Evolutionary conservation across 176 grass and related monocot species (phyloP), one percentile per base, ranked within the genome.

Genomic region (Carex littledalei): DNA sequence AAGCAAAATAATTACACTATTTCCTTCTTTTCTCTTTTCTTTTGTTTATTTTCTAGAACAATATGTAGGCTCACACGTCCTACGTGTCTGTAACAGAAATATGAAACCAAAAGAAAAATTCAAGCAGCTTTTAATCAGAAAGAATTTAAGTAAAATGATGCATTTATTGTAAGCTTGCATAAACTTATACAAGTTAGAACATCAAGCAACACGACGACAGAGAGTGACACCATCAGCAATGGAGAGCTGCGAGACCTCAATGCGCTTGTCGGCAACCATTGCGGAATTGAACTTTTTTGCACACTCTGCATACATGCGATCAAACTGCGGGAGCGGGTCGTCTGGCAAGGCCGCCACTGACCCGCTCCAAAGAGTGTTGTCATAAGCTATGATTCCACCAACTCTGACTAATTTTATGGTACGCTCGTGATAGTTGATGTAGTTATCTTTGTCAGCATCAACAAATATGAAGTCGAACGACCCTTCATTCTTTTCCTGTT

Each of bases 321-420:
- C 75, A 8, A 50, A 16, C 12, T 75, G 29, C 0, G 77, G 64
- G 2, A 93, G 3, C 0, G 87, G 85, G 26, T 84, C 67, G 0
- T 84, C 84, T 2, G 89, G 86, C 29, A 89, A 85, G 35, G 85
- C 31, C 63, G 57, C 91, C 2, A 96, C 94, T 0, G 89, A 73
- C 4, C 91, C 94, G 0, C 56, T 63, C 94, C 94, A 96, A 7
- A 96, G 84, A 21, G 94, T 96, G 84, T 93, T 96, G 52, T 96
- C 91, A 47, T 96, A 96, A 0, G 82, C 84, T 57, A 96, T 88
- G 24, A 78, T 64, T 11, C 94, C 91, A 0, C 94, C 91, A 0
- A 96, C 54, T 55, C 84, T 79, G n/a, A 96, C 87, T 5, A 96
- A 83, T 2, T 59, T 22, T 0, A 93, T 41, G 63, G 88, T 43